Percentiles rank a stretch among this genome's conserved stretches.
Evolutionary conservation across 2,329 filamentous ascomycete species (phyloP).

Genomic region (Xylariaceae sp.): DNA sequence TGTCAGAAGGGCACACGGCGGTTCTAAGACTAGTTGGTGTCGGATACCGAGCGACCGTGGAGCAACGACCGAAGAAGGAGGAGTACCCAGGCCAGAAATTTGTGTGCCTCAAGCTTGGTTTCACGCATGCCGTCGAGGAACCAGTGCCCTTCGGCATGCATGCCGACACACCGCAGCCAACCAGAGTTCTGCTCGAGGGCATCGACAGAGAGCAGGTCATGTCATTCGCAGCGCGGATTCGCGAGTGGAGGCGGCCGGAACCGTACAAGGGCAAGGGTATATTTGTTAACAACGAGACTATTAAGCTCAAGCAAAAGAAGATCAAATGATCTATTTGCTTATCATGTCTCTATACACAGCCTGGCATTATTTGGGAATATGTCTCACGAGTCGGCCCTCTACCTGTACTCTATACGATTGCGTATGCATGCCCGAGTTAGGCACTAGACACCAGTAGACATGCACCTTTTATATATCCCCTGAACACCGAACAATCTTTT

Average conservation of each 20-base stretch:
- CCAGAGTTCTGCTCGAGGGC: slow-evolving; percentile 84
- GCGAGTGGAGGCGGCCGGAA: slow-evolving; percentile 84
- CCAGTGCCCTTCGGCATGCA: slow-evolving; percentile 75
- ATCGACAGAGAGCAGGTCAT: slow-evolving; percentile 80
- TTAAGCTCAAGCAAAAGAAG: slow-evolving; percentile 97
- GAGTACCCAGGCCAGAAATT: slow-evolving; percentile 80
- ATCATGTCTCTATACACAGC: slow-evolving; percentile 7
- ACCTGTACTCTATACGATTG: slow-evolving; percentile 25
- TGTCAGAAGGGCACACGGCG: slow-evolving; percentile 92
- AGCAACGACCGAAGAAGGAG: slow-evolving; percentile 66
- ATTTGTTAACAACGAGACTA: slow-evolving; percentile 95
- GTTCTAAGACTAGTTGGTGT: slow-evolving; percentile 91
- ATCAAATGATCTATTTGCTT: slow-evolving; percentile 59
- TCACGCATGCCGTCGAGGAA: slow-evolving; percentile 91
- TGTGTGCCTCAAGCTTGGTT: slow-evolving; percentile 90
- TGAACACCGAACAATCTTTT: slow-evolving; percentile 18
- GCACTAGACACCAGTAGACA: slow-evolving; percentile 22
- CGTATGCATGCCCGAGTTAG: slow-evolving; percentile 23
- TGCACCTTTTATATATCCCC: slow-evolving; percentile 26
- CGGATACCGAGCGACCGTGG: slow-evolving; percentile 85
- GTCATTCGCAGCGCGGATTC: slow-evolving; percentile 84
- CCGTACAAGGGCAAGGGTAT: slow-evolving; percentile 99
- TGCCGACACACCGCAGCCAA: slow-evolving; percentile 84
- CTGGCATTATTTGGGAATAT: slow-evolving; percentile 7
- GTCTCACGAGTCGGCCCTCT: slow-evolving; percentile 16